Evolutionary conservation across 176 grass and related monocot genomes (phyloP).

Genomic region (Bonia amplexicaulis): DNA sequence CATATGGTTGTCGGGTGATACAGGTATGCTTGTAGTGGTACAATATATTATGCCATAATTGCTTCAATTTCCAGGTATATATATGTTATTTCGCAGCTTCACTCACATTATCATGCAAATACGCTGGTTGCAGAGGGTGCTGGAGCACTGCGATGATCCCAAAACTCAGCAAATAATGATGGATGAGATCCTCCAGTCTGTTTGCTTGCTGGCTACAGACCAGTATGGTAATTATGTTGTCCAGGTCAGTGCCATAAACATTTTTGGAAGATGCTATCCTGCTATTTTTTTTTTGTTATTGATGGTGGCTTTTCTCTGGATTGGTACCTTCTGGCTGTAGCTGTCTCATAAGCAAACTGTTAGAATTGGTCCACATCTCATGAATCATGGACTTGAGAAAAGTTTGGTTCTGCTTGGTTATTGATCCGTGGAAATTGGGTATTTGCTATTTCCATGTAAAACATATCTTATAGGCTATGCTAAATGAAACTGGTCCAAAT

Average conservation of each 20-base stretch:
- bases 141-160: conserved; percentile 44
- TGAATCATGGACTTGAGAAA: background rate
- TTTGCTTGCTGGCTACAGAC: conserved; percentile 38
- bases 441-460: background rate
- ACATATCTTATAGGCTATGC: background rate
- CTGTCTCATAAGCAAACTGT: background rate
- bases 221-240: conserved; percentile 63
- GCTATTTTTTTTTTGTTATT: background rate
- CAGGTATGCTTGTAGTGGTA: conserved; percentile 46
- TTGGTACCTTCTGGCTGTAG: background rate
- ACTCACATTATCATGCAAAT: conserved; percentile 1
- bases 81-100: background rate
- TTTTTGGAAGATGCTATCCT: background rate
- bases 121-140: conserved; percentile 33
- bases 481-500: background rate
- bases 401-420: background rate
- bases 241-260: conserved; percentile 27
- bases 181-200: conserved; percentile 41
- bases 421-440: background rate
- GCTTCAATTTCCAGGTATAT: conserved; percentile 3
- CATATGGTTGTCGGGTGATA: conserved; percentile 79
- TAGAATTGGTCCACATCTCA: background rate
- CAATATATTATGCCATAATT: background rate
- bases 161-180: conserved; percentile 44
- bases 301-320: background rate